Evolutionary conservation across 257 asterid genomes (phyloP), one percentile per base, ranked within the genome.

Genomic region (Gentiana macrophylla): DNA sequence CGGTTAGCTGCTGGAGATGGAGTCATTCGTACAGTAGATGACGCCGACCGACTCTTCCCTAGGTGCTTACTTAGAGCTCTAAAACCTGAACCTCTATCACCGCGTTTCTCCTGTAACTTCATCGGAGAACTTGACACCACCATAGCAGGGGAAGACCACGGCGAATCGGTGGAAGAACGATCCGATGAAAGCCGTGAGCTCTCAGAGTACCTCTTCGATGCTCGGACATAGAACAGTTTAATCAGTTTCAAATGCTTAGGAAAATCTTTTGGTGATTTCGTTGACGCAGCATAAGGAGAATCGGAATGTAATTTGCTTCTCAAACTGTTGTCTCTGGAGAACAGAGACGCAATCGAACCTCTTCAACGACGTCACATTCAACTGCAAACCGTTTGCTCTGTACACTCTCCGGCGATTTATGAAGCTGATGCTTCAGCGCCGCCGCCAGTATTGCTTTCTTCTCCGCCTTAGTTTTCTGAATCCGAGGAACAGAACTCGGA

Each of bases 21-120:
- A 51, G 70, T 50, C 32, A n/a, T 10, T 11, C 70, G 76, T 7
- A 53, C 71, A 1, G 76, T 53, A n/a, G 82, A 71, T 0, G 94
- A 66, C 7, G 82, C 77, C 32, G 95, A 86, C 51, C 94, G 81
- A 63, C 87, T 81, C 68, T 80, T 89, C 24, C 79, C 81, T 33
- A 85, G 67, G 51, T 73, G 83, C 55, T 72, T 79, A 43, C 72
- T 64, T 41, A 67, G 79, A 24, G 73, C 78, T 48, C 68, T 72
- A 32, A 89, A 72, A 49, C 78, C 79, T 2, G 81, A 74, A 24
- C 67, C 64, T 33, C 82, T 71, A 72, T 77, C 67, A 10, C 67
- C 74, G 2, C 63, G 62, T 44, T 62, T 69, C 59, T 62, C 80
- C 9, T 77, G 82, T 9, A 60, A 54, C 60, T 63, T 77, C 46